Evolutionary conservation across 495 filamentous ascomycete genomes (phyloP).

Genomic region (Penicillium steckii): DNA sequence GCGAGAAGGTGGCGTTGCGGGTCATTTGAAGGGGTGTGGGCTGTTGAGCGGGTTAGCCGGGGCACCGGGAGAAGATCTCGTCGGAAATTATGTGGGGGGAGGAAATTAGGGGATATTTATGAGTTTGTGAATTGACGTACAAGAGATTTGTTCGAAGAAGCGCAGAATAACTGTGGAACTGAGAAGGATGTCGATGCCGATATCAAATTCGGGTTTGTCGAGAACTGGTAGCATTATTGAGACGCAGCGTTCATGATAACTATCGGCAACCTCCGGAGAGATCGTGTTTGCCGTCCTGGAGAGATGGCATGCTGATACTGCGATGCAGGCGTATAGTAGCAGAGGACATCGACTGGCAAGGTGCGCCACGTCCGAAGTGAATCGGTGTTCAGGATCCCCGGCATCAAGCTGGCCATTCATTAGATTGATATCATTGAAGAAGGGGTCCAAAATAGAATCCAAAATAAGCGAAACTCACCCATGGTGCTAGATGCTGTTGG

Average conservation of each 20-base stretch:
- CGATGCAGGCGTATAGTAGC: constrained; percentile 39
- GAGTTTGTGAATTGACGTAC: constrained; percentile 16
- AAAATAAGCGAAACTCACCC: constrained; percentile 23
- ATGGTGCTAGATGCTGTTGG: constrained; percentile 35
- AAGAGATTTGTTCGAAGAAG: constrained; percentile 44
- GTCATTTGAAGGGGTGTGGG: constrained; percentile 37
- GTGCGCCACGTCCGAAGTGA: constrained; percentile 34
- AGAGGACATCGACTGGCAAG: constrained; percentile 35
- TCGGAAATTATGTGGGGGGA: background rate
- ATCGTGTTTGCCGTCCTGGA: constrained; percentile 35
- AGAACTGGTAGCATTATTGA: constrained; percentile 40
- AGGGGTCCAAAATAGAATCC: background rate
- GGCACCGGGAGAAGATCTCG: background rate
- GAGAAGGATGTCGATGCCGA: constrained; percentile 41
- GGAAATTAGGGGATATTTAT: too few relatives aligned
- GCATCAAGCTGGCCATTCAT: constrained; percentile 32
- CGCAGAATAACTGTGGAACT: constrained; percentile 42
- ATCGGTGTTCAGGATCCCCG: constrained; percentile 37
- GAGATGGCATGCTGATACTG: constrained; percentile 42
- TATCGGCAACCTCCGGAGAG: constrained; percentile 34
- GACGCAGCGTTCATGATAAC: constrained; percentile 44
- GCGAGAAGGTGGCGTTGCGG: constrained; percentile 41
- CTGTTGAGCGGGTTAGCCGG: constrained; percentile 10
- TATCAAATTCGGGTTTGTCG: constrained; percentile 34
- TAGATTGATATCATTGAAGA: background rate